A percentile compares a stretch with the other conserved stretches of the same genome.
Evolutionary conservation across 805 yeast species (phyloP).

Genomic region (Metschnikowia shivogae): DNA sequence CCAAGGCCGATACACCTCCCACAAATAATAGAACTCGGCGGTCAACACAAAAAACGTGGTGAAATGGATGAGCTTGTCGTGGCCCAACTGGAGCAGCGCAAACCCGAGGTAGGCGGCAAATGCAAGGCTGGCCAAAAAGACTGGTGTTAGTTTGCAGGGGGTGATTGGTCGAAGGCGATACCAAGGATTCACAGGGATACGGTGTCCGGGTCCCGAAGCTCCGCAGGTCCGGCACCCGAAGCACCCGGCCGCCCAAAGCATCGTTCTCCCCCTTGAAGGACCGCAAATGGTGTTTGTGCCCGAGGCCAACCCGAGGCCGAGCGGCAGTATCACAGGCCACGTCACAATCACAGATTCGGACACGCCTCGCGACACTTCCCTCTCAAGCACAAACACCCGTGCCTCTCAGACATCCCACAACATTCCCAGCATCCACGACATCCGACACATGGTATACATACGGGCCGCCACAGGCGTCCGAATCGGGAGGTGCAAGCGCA

Average conservation of each 20-base stretch:
- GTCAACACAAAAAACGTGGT: conserved; percentile 45
- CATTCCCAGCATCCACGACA: background rate
- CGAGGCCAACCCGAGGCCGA: too few species aligned
- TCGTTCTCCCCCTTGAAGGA: background rate
- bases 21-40: conserved; percentile 42
- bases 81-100: conserved; percentile 41
- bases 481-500: conserved; percentile 1
- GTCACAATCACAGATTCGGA: too few species aligned
- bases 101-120: conserved; percentile 48
- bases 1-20: conserved; percentile 30
- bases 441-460: background rate
- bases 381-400: too few species aligned
- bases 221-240: too few species aligned
- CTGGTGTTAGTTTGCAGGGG: conserved; percentile 14
- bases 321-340: too few species aligned
- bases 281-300: too few species aligned
- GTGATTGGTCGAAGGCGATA: too few species aligned
- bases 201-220: too few species aligned
- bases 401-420: too few species aligned
- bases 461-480: conserved; percentile 1
- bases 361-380: too few species aligned
- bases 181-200: too few species aligned
- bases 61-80: conserved; percentile 53
- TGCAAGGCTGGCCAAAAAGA: conserved; percentile 23
- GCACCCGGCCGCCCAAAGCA: too few species aligned